Percentiles rank a stretch among this genome's conserved stretches.
phyloP scores from a whole-genome alignment of 495 filamentous ascomycete genomes.

The Massariosphaeria phaeospora region DNA sequence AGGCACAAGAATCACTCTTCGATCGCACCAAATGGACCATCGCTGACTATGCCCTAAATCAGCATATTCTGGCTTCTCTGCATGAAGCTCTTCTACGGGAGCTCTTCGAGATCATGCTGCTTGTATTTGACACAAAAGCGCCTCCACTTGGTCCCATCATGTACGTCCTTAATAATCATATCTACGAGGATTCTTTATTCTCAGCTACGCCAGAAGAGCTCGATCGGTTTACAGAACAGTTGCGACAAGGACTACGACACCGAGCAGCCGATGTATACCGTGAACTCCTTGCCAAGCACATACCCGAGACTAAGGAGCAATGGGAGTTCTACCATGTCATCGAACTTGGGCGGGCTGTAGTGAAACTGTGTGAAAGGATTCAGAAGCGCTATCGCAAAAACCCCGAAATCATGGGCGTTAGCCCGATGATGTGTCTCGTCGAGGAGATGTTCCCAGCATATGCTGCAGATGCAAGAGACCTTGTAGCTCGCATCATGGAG shows the following conservation, averaged over 20 bases:
- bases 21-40: constrained; percentile 73
- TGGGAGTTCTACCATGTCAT: constrained; percentile 87
- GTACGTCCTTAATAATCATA: constrained; percentile 76
- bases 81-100: constrained; percentile 83
- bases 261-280: constrained; percentile 72
- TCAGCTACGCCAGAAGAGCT: constrained; percentile 61
- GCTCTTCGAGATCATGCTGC: constrained; percentile 76
- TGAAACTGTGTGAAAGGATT: constrained; percentile 75
- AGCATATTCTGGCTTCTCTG: constrained; percentile 64
- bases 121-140: constrained; percentile 82
- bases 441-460: constrained; percentile 82
- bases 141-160: constrained; percentile 73
- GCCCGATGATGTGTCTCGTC: constrained; percentile 74
- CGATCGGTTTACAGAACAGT: constrained; percentile 60
- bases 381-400: constrained; percentile 87
- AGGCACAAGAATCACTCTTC: constrained; percentile 46
- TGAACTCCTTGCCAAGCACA: constrained; percentile 61
- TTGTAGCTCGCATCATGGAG: constrained; percentile 74
- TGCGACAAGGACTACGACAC: constrained; percentile 65
- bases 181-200: constrained; percentile 73
- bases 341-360: constrained; percentile 76
- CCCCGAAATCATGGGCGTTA: constrained; percentile 85
- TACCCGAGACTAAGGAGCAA: constrained; percentile 67
- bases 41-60: constrained; percentile 68
- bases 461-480: constrained; percentile 76